Base-by-base conservation (phyloP, 2,329 filamentous ascomycete genomes). In the Neoscytalidium dimidiatum region DNA sequence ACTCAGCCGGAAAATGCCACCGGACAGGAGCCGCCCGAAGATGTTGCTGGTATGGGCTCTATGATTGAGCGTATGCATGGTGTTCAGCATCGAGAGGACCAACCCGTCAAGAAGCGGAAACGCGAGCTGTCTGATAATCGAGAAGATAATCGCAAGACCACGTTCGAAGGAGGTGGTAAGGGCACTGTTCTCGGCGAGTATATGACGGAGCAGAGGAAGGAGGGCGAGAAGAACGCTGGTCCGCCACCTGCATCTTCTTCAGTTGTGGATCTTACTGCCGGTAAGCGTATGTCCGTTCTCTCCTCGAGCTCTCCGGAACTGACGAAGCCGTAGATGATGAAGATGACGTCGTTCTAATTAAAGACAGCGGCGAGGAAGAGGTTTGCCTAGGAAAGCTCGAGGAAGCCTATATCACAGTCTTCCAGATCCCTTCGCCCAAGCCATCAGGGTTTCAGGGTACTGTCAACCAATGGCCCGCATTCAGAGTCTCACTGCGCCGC, bases 351-450 rank as follows among this genome's bases (percentile, higher is more conserved):
- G 77, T 84, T 21, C 80, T 88, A 38, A 76, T 88, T 14, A 83
- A 84, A 46, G 85, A 91, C 64, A 83, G 87, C 31, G 85, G 82
- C 52, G 84, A 88, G 21, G 86, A 92, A 72, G 88, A 92, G 71
- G 90, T 96, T 3, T 96, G 92, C 77, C 93, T 91, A 72, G 92
- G 92, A 46, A 90, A 90, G 78, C 78, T 96, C 21, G 88, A 92
- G 63, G 85, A 84, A 19, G 86, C 88, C 2, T 85, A 81, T 62
- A 81, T 95, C 46, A 87, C 89, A 68, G 90, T 89, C 67, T 84
- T 87, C 70, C 80, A 82, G 38, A 86, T 94, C 1, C 92, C 92
- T 0, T 86, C 83, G 2, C 87, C 88, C 0, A 92, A 88, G 70
- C 87, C 90, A 1, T 85, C 85, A 31, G 82, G 84, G 26, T 83